phyloP scores from a whole-genome alignment of 805 yeast genomes.

The Starmerella roubikii region DNA sequence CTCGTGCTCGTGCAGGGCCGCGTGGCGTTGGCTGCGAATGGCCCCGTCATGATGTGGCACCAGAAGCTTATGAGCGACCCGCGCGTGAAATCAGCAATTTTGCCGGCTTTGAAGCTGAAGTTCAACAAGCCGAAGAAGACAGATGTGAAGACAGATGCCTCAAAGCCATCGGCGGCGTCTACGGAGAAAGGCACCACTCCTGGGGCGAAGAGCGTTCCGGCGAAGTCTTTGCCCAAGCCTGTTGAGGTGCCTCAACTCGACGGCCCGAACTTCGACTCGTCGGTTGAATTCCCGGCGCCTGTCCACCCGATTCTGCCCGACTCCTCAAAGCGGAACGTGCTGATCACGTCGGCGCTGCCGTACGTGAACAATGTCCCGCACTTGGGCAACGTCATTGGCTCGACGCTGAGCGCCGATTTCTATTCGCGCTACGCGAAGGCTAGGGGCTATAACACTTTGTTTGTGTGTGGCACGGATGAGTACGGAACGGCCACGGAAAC shows the following conservation, averaged over 20 bases:
- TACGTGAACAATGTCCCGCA: conserved; percentile 98
- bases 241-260: conserved; percentile 14
- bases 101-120: conserved; percentile 14
- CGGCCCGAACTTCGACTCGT: conserved; percentile 10
- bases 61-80: conserved; percentile 23
- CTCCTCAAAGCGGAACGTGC: conserved; percentile 53
- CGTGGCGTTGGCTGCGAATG: conserved; percentile 23
- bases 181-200: background rate
- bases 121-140: conserved; percentile 13
- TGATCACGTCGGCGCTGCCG: conserved; percentile 93
- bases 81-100: conserved; percentile 21
- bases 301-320: conserved; percentile 45
- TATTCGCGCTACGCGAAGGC: conserved; percentile 80
- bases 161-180: background rate
- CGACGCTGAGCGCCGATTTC: conserved; percentile 88
- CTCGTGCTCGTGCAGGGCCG: conserved; percentile 25
- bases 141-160: background rate
- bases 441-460: conserved; percentile 76
- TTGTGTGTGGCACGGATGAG: conserved; percentile 94
- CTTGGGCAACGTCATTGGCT: conserved; percentile 91
- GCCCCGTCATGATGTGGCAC: conserved; percentile 25
- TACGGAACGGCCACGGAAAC: conserved; percentile 99
- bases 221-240: conserved; percentile 24
- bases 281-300: conserved; percentile 1
- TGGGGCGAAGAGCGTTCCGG: conserved; percentile 8